Evolutionary conservation across 208 protist genomes (phyloP).

Genomic region (Endotrypanum monterogeii): DNA sequence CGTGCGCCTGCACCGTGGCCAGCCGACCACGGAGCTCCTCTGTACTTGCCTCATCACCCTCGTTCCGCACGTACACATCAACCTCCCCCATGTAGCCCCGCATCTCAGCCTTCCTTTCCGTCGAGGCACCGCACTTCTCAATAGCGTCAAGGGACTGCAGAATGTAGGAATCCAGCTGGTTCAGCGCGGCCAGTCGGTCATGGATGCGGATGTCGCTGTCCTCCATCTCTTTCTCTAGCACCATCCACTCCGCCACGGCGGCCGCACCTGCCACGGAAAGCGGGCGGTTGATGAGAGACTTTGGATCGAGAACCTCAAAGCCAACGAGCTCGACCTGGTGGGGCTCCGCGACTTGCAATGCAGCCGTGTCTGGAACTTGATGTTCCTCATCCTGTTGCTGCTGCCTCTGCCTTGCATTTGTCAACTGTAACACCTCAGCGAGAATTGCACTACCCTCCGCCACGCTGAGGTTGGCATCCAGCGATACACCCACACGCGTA

Average conservation of each 20-base stretch:
- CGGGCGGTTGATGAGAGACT: conserved; percentile 9
- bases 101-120: conserved; percentile 27
- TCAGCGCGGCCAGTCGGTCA: conserved; percentile 50
- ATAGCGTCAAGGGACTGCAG: conserved; percentile 51
- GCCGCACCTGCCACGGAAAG: conserved; percentile 31
- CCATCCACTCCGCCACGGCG: conserved; percentile 34
- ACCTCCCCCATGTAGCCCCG: conserved; percentile 31
- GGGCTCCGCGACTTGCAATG: conserved; percentile 11
- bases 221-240: conserved; percentile 41
- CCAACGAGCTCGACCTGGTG: conserved; percentile 44
- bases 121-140: conserved; percentile 33
- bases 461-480: conserved; percentile 67
- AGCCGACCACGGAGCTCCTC: conserved; percentile 29
- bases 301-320: conserved; percentile 35
- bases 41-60: conserved; percentile 35
- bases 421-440: conserved; percentile 27
- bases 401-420: neutral
- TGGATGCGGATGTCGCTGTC: conserved; percentile 46
- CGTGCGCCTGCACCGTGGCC: conserved; percentile 32
- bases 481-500: conserved; percentile 45
- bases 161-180: conserved; percentile 62
- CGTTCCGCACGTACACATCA: conserved; percentile 50
- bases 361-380: neutral
- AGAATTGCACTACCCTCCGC: conserved; percentile 73
- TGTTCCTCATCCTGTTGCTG: conserved; percentile 17